Percentiles rank a stretch among this genome's conserved stretches.
phyloP scores from a whole-genome alignment of 345 rosid species.

The Rhodamnia rubescens region DNA sequence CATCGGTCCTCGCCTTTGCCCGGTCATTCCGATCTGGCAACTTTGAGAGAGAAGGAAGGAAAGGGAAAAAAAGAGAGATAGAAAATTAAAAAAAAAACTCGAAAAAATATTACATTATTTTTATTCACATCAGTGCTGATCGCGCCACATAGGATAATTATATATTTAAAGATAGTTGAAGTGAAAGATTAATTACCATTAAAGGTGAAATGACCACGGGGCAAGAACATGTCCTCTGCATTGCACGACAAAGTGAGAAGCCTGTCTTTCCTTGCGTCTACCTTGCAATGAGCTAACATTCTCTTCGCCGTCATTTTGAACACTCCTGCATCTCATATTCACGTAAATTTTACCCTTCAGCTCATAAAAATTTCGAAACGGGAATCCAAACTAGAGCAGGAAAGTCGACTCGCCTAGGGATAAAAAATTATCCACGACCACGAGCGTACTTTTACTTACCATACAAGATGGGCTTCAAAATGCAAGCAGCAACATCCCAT shows the following conservation, averaged over 20 bases:
- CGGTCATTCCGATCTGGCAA: too few relatives aligned
- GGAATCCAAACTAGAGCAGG: background rate
- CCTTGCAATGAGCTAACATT: constrained; percentile 71
- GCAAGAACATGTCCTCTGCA: constrained; percentile 85
- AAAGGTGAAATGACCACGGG: constrained; percentile 74
- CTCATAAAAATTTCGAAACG: too few relatives aligned
- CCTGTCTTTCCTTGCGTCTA: constrained; percentile 41
- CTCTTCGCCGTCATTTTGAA: constrained; percentile 90
- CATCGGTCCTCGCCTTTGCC: too few relatives aligned
- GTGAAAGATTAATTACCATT: constrained; percentile 26
- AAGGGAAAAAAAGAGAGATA: too few relatives aligned
- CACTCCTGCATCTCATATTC: constrained; percentile 26
- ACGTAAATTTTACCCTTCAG: too few relatives aligned
- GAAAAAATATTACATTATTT: too few relatives aligned
- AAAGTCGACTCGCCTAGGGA: background rate
- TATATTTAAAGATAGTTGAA: too few relatives aligned
- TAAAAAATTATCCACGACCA: background rate
- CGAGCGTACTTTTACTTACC: constrained; percentile 20
- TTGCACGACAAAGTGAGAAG: constrained; percentile 74
- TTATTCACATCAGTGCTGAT: too few relatives aligned
- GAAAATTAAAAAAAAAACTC: too few relatives aligned
- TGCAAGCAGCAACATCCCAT: constrained; percentile 49
- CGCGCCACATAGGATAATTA: too few relatives aligned
- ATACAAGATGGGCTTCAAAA: constrained; percentile 58
- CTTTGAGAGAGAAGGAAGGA: too few relatives aligned